Conservation (phyloP, 2,329 filamentous ascomycete species). For the Apiospora pterosperma region DNA sequence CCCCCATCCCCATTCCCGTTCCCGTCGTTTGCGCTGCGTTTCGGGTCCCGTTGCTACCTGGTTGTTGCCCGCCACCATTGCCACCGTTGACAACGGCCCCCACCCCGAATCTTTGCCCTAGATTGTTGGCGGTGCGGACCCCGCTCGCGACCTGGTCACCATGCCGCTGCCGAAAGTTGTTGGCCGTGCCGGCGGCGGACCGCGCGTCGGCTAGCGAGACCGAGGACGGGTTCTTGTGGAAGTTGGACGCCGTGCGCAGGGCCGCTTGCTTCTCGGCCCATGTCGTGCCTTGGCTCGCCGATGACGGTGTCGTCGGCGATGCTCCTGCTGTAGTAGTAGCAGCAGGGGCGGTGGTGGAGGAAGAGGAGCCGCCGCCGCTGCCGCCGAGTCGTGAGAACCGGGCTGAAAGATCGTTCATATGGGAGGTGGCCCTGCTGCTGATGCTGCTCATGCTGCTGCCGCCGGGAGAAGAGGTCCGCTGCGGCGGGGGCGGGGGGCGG, state of each 20-base stretch:
- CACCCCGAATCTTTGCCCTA: constrained; percentile 59
- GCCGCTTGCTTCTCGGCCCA: constrained; percentile 59
- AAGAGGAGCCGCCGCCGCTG: constrained; percentile 27
- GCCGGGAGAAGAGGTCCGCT: constrained; percentile 9
- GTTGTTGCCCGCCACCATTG: not conserved
- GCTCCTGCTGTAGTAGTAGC: constrained; percentile 8
- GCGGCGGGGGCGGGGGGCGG: constrained; percentile 26
- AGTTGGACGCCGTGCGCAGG: constrained; percentile 54
- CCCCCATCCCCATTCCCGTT: not conserved
- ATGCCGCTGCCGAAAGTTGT: constrained; percentile 68
- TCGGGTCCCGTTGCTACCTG: too few species aligned
- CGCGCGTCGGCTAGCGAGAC: constrained; percentile 58
- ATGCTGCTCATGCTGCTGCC: constrained; percentile 8
- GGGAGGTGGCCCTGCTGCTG: constrained; percentile 25
- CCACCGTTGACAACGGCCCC: constrained; percentile 11
- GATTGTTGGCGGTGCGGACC: constrained; percentile 49
- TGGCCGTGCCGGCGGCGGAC: constrained; percentile 57
- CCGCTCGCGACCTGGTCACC: constrained; percentile 64
- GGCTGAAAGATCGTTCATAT: constrained; percentile 65
- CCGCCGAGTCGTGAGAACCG: constrained; percentile 56
- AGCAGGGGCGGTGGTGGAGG: constrained; percentile 13
- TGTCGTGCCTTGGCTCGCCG: not conserved
- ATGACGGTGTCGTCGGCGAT: not conserved
- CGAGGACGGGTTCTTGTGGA: constrained; percentile 59
- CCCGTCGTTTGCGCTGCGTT: not conserved